Evolutionary conservation across 176 grass and related monocot species (phyloP).

Genomic region (Ensete glaucum): DNA sequence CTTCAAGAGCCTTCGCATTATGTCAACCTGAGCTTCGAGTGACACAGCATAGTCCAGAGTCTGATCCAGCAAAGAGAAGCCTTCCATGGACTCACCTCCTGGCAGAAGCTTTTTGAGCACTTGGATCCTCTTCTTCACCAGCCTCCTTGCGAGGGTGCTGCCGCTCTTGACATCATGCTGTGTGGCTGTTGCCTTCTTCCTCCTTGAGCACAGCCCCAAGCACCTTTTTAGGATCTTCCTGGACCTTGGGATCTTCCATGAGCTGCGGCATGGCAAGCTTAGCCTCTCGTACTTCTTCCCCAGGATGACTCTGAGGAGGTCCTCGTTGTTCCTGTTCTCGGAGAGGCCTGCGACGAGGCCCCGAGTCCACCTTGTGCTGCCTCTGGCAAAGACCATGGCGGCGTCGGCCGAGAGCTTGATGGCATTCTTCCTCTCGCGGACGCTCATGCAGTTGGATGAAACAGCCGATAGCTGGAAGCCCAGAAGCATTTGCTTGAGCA

Average conservation of each 20-base stretch:
- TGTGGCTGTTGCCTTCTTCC: neutral
- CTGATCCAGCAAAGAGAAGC: constrained; percentile 53
- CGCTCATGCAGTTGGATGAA: constrained; percentile 29
- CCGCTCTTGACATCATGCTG: neutral
- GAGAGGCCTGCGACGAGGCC: constrained; percentile 33
- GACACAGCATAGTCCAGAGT: constrained; percentile 61
- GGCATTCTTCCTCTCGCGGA: constrained; percentile 37
- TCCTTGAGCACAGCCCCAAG: constrained; percentile 14
- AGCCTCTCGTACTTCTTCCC: neutral
- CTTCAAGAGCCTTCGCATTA: constrained; percentile 52
- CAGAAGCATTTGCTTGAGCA: constrained; percentile 45
- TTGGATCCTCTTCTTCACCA: constrained; percentile 34
- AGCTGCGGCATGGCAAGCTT: neutral
- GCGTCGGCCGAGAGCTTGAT: constrained; percentile 48
- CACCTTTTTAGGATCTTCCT: constrained; percentile 27
- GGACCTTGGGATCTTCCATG: constrained; percentile 1
- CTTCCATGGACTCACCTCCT: constrained; percentile 46
- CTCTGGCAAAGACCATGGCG: constrained; percentile 36
- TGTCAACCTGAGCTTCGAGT: constrained; percentile 60
- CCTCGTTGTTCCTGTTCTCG: constrained; percentile 1
- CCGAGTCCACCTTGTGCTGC: constrained; percentile 33
- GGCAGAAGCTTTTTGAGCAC: constrained; percentile 47
- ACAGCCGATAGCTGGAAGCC: constrained; percentile 28
- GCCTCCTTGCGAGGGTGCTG: constrained; percentile 28
- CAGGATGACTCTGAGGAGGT: neutral